Percentiles rank a stretch among this genome's conserved stretches.
phyloP scores from a whole-genome alignment of 768 basidiomycete genomes.

The Leccinum incarnatum region DNA sequence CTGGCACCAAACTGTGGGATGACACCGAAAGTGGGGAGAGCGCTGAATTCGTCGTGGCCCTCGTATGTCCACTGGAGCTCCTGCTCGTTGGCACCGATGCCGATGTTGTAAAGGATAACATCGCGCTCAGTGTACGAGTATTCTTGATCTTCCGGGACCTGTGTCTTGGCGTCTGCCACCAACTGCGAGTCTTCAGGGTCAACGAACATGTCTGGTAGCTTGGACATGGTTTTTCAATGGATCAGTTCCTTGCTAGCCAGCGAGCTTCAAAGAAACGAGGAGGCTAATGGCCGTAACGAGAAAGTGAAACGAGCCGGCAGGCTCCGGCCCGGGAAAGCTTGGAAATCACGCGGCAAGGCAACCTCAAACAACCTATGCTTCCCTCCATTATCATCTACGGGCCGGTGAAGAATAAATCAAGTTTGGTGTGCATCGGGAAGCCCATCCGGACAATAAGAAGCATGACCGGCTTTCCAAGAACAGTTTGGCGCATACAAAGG shows the following conservation, averaged over 20 bases:
- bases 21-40: slow-evolving; percentile 93
- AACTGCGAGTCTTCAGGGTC: slow-evolving; percentile 82
- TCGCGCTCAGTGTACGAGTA: slow-evolving; percentile 86
- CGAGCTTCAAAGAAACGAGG: neutral
- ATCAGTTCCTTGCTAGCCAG: neutral
- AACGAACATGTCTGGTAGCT: slow-evolving; percentile 51
- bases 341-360: no score
- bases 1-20: slow-evolving; percentile 86
- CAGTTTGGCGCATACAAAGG: no score
- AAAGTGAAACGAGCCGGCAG: no score
- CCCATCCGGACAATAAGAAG: no score
- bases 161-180: slow-evolving; percentile 79
- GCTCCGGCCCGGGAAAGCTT: no score
- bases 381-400: no score
- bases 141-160: slow-evolving; percentile 48
- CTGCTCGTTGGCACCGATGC: slow-evolving; percentile 89
- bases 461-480: no score
- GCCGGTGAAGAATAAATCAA: no score
- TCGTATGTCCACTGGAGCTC: slow-evolving; percentile 93
- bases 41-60: slow-evolving; percentile 79
- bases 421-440: no score
- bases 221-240: slow-evolving; percentile 26
- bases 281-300: no score
- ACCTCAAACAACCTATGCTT: no score
- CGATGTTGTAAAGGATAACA: slow-evolving; percentile 92